phyloP scores from a whole-genome alignment of 1,139 yeast species.

The Saccharomyces hybrid region DNA sequence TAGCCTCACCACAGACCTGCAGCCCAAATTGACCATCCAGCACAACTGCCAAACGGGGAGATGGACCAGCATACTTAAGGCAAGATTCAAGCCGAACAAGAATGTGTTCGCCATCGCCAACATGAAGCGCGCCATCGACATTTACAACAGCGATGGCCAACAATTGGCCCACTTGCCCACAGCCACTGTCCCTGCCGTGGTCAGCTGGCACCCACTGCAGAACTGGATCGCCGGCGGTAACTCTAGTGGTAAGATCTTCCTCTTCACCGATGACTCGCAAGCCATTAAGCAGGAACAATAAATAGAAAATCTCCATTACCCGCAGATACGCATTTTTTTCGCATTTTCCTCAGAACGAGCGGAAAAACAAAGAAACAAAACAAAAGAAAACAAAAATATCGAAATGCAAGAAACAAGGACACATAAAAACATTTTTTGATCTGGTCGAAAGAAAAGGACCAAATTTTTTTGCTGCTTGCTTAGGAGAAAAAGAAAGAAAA shows the following conservation, averaged over 20 bases:
- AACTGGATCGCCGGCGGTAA: constrained; percentile 93
- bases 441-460: neutral
- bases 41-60: constrained; percentile 95
- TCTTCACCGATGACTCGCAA: constrained; percentile 33
- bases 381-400: neutral
- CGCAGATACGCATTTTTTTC: neutral
- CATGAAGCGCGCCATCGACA: constrained; percentile 81
- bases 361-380: neutral
- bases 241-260: constrained; percentile 81
- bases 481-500: neutral
- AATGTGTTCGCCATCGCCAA: constrained; percentile 87
- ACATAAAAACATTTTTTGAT: neutral
- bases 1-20: constrained; percentile 29
- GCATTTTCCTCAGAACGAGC: neutral
- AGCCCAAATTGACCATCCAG: constrained; percentile 55
- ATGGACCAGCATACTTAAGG: constrained; percentile 88
- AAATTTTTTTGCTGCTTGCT: neutral
- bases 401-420: neutral
- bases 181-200: constrained; percentile 83
- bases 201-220: constrained; percentile 69
- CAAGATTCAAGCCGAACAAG: constrained; percentile 71
- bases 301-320: neutral
- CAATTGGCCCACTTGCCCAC: constrained; percentile 73
- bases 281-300: neutral
- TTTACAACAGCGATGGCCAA: constrained; percentile 67